phyloP scores from a whole-genome alignment of 257 asterid genomes.

The Forsythia viridissima region DNA sequence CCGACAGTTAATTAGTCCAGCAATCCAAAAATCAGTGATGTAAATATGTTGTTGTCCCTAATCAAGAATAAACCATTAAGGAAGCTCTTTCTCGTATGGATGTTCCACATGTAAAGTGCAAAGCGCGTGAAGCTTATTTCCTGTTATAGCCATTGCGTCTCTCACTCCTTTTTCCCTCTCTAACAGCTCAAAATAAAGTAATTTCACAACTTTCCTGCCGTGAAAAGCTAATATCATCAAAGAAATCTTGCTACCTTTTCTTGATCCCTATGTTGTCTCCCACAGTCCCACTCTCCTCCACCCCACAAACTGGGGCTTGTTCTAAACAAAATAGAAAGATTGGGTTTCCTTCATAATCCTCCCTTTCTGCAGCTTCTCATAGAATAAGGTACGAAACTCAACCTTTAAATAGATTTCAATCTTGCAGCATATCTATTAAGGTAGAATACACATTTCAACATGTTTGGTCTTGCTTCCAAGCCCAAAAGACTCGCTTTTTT shows the following conservation, averaged over 20 bases:
- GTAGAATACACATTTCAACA: too few relatives aligned
- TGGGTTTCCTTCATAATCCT: conserved; percentile 9
- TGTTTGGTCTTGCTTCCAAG: too few relatives aligned
- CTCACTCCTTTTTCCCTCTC: conserved; percentile 36
- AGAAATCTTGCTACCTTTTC: conserved; percentile 34
- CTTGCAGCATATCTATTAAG: too few relatives aligned
- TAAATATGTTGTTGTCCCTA: too few relatives aligned
- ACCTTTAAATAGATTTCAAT: background rate
- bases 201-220: conserved; percentile 31
- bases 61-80: too few relatives aligned
- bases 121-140: background rate
- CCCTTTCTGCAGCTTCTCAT: background rate
- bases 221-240: background rate
- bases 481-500: too few relatives aligned
- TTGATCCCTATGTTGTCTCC: conserved; percentile 42
- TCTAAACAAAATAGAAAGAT: conserved; percentile 7
- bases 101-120: too few relatives aligned
- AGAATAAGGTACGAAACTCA: background rate
- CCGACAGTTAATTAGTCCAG: too few relatives aligned
- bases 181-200: conserved; percentile 44
- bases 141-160: background rate
- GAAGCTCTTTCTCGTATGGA: too few relatives aligned
- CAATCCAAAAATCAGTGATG: too few relatives aligned
- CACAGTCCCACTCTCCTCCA: conserved; percentile 36
- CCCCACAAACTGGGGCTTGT: conserved; percentile 7